Base-by-base conservation (phyloP, 768 basidiomycete species). In the Lactarius sanguifluus region DNA sequence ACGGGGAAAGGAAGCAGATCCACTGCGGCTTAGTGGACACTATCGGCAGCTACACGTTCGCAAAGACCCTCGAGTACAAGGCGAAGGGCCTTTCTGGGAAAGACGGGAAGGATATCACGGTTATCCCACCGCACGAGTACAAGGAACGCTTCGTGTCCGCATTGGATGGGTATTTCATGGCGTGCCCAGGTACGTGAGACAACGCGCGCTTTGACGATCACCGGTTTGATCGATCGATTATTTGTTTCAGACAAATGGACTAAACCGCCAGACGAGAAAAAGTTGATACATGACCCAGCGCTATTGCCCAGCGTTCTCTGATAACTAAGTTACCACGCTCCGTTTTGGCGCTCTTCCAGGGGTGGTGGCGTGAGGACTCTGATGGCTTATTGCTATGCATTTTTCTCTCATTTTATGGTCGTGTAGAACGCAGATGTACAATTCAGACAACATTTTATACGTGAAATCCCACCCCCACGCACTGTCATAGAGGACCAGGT, bases 31-130 rank as follows among this genome's bases (percentile, higher is more conserved):
- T 94, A 1, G 91, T 94, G 10, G 92, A 94, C 73, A 92, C 91
- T 0, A 92, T 94, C 30, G 92, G 91, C 34, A 91, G 89, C 71
- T 94, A 89, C 75, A 91, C 90, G 0, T 88, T 93, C 69, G 91
- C 90, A 2, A 94, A 93, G 75, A 92, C 90, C 0, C 78, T 94
- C 8, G 92, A 94, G 75, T 91, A 91, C 72, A 90, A 91, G 73
- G 90, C 90, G 10, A 94, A 94, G 75, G 86, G 85, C 5, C 79
- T 93, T 20, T 71, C 67, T 25, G 47, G 59, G 15, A 86, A 86
- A 56, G 78, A 85, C 5, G 85, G 84, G 2, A 88, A 91, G 68
- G 88, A 92, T 40, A 85, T 91, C 10, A 94, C 91, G 0, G 88
- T 93, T 16, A 81, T 94, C 50, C 91, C 91, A 1, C 91, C 91